Evolutionary conservation across 2,329 filamentous ascomycete genomes (phyloP), one percentile per base, ranked within the genome.

Genomic region (Ambrosiella xylebori): DNA sequence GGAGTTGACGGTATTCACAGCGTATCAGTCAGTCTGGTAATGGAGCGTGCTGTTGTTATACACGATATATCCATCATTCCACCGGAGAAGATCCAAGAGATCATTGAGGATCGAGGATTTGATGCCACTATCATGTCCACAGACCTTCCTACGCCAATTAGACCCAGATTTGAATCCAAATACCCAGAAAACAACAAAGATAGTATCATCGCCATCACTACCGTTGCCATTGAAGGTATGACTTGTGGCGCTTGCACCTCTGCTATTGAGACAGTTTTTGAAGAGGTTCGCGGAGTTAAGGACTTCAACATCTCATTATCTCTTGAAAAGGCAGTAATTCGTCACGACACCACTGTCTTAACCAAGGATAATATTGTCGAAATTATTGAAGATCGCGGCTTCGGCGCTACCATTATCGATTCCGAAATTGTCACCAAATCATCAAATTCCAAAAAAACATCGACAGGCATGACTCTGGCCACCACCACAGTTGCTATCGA

Each of bases 11-110:
- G 93, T 57, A 82, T 93, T 8, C 86, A 85, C 62, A 88, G 78
- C 64, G 88, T 97, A 60, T 94, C 89, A 8, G 86, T 98, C 65
- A 95, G 88, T 68, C 74, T 98, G 65, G 86, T 96, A 58, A 95
- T 96, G 82, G 90, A 95, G 70, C 82, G 91, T 61, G 93, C 91
- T n/a, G 90, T 97, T 47, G 76, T 97, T 40, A 85, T 90, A 71
- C 93, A 98, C 71, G 85, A 97, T 69, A 81, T 88, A 1, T 73
- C 77, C 58, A 77, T 79, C 56, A 79, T 97, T 57, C 73, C 87
- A 12, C 79, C 88, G 61, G 85, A 90, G 41, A 73, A 84, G 64
- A 79, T 97, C 61, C 81, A 80, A 67, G 88, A 95, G 63, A 88
- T 86, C 40, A 93, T 96, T 63, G 88, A 96, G 65, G 89, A 95